Percentiles rank a stretch among this genome's conserved stretches.
Conservation (phyloP, 2,329 filamentous ascomycete genomes). For the Colletotrichum karsti region DNA sequence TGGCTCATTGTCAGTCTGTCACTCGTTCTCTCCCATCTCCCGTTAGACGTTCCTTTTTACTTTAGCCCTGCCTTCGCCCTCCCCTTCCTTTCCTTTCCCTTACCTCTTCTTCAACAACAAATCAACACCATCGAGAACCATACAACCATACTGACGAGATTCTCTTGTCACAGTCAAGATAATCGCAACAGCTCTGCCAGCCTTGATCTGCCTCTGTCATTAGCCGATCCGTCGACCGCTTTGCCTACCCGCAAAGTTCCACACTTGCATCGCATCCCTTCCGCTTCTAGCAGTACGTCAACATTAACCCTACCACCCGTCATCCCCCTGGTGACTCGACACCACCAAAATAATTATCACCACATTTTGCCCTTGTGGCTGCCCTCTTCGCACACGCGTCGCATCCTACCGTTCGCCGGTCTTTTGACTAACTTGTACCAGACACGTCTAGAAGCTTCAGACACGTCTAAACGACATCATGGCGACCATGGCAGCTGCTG, state of each 20-base stretch:
- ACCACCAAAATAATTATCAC: slow-evolving; percentile 10
- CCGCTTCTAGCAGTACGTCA: slow-evolving; percentile 35
- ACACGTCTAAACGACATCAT: slow-evolving; percentile 52
- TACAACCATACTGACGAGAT: slow-evolving; percentile 59
- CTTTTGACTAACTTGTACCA: slow-evolving; percentile 31
- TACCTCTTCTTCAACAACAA: slow-evolving; percentile 56
- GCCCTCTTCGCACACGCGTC: slow-evolving; percentile 20
- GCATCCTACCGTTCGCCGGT: slow-evolving; percentile 31
- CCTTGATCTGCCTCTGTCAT: slow-evolving; percentile 37
- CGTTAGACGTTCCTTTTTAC: slow-evolving; percentile 37
- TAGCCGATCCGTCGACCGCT: slow-evolving; percentile 23
- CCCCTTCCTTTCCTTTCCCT: slow-evolving; percentile 42
- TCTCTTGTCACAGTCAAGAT: slow-evolving; percentile 69
- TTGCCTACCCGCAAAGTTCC: slow-evolving; percentile 34
- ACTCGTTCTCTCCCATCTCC: slow-evolving; percentile 25
- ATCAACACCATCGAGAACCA: slow-evolving; percentile 54
- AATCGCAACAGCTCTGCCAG: slow-evolving; percentile 63
- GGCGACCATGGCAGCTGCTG: slow-evolving; percentile 73
- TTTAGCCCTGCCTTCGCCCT: slow-evolving; percentile 33
- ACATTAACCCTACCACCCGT: slow-evolving; percentile 15
- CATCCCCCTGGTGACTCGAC: slow-evolving; percentile 29
- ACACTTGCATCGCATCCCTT: slow-evolving; percentile 29
- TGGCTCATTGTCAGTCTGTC: slow-evolving; percentile 10
- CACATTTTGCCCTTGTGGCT: neutral
- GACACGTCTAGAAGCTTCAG: slow-evolving; percentile 56